Percentiles rank a stretch among this genome's conserved stretches.
These are phyloP conservation scores for Sporothrix brasiliensis DNA, from an alignment of 2,329 filamentous ascomycete species.

Conservation along the genomic window DNA sequence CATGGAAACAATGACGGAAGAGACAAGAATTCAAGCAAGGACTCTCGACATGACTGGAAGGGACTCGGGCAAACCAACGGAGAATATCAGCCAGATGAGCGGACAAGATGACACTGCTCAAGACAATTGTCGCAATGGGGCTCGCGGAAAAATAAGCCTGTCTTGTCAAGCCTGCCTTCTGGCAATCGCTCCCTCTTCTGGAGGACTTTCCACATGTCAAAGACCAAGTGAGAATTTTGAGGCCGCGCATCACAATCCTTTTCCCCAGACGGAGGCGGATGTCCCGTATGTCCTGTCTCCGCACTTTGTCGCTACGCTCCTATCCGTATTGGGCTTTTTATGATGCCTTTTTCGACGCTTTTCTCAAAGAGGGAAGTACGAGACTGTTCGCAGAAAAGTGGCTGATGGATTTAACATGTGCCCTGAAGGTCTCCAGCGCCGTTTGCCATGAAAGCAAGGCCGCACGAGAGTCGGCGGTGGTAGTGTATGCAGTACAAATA, in stretches of 20 bases:
- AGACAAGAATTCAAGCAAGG: slow-evolving; percentile 9
- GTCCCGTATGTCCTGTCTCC: slow-evolving; percentile 4
- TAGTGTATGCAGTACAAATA: too few species aligned
- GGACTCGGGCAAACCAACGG: neutral
- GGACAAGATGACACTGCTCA: neutral
- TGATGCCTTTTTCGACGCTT: neutral
- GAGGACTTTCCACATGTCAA: neutral
- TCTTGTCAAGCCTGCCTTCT: neutral
- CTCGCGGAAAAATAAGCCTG: neutral
- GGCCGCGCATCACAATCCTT: too few species aligned
- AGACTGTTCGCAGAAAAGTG: neutral
- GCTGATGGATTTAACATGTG: neutral
- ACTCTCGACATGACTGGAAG: neutral
- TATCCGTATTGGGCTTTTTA: neutral
- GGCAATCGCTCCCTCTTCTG: neutral
- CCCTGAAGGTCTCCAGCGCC: neutral
- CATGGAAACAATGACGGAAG: neutral
- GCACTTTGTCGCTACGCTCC: neutral
- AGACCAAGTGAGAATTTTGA: too few species aligned
- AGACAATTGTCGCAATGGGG: slow-evolving; percentile 14
- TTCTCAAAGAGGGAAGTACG: neutral
- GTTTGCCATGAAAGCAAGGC: neutral
- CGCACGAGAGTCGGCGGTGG: neutral
- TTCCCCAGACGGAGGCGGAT: slow-evolving; percentile 5
- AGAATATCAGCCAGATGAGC: neutral